phyloP scores from a whole-genome alignment of 169 alveolate species.

The Cystoisospora suis region DNA sequence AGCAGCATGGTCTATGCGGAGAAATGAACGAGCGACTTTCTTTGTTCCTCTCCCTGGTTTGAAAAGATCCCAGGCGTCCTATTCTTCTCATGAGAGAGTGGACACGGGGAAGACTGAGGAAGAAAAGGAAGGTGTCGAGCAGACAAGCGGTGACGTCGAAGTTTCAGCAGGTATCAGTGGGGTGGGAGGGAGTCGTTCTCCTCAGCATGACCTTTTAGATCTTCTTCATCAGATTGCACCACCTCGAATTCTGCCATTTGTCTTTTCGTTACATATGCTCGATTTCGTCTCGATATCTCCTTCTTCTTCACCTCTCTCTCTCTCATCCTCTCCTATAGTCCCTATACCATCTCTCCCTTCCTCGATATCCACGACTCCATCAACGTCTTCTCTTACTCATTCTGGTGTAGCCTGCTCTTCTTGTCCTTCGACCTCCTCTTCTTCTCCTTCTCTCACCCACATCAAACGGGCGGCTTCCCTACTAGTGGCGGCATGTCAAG shows the following conservation, averaged over 20 bases:
- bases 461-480: neutral
- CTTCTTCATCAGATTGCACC: neutral
- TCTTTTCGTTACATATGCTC: conserved; percentile 1
- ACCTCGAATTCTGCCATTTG: neutral
- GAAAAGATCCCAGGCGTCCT: neutral
- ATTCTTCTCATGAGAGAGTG: neutral
- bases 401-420: neutral
- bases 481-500: neutral
- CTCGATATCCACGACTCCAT: neutral
- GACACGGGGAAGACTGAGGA: neutral
- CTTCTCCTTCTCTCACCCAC: neutral
- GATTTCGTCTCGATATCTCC: neutral
- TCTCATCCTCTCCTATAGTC: too few relatives aligned
- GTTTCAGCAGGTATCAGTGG: neutral
- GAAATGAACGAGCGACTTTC: neutral
- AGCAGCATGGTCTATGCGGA: conserved; percentile 12
- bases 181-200: neutral
- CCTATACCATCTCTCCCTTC: too few relatives aligned
- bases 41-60: neutral
- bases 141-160: neutral
- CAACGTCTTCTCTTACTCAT: neutral
- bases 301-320: neutral
- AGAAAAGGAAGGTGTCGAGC: neutral
- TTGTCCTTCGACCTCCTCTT: neutral
- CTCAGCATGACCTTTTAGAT: neutral